Conservation (phyloP, 192 early-diverging fungal species). For the Gorgonomyces haynaldii region DNA sequence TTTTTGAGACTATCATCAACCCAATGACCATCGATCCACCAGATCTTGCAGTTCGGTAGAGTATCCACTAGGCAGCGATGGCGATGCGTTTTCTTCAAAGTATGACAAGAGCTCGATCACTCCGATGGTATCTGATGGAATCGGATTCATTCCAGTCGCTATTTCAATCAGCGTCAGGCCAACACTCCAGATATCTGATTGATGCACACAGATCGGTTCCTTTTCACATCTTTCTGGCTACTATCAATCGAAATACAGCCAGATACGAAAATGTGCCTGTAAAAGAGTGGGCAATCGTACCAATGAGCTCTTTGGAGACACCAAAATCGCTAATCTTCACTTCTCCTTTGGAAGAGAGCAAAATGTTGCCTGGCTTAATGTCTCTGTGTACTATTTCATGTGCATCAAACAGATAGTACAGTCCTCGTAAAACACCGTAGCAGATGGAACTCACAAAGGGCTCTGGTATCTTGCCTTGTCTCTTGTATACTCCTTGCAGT, state of each 20-base stretch:
- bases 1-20: too few relatives aligned
- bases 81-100: too few relatives aligned
- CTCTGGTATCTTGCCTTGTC: conserved; percentile 44
- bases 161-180: conserved; percentile 13
- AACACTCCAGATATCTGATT: conserved; percentile 2
- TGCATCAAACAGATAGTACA: conserved; percentile 56
- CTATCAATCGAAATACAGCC: conserved; percentile 31
- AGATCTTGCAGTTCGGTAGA: too few relatives aligned
- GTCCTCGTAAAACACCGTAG: background rate
- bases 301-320: conserved; percentile 69
- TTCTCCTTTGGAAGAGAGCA: conserved; percentile 63
- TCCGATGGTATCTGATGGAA: too few relatives aligned
- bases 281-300: conserved; percentile 68
- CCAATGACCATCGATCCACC: too few relatives aligned
- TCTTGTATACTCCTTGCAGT: conserved; percentile 67
- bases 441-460: background rate
- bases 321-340: conserved; percentile 87
- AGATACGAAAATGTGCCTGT: conserved; percentile 59
- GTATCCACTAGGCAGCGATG: too few relatives aligned
- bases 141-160: too few relatives aligned
- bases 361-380: conserved; percentile 83
- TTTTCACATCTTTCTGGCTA: conserved; percentile 3
- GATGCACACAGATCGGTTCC: background rate
- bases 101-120: too few relatives aligned
- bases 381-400: conserved; percentile 76